Conservation (phyloP, 306 rosid genomes). For the Dryas drummondii region DNA sequence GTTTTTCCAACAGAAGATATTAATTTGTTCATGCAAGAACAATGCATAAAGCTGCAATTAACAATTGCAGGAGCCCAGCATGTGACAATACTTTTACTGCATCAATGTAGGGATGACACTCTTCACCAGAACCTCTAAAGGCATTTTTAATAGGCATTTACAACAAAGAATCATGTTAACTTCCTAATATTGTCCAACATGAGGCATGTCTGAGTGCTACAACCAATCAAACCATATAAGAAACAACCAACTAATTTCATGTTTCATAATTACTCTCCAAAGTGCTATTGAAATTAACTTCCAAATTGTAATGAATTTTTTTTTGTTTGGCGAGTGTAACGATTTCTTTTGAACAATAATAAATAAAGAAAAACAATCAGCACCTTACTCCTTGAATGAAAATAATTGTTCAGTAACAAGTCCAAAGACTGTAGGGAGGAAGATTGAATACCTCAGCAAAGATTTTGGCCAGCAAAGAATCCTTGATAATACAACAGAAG, state of each 20-base stretch:
- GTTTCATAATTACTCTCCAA: not conserved
- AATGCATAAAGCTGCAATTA: not conserved
- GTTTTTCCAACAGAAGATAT: not conserved
- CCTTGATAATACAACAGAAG: constrained; percentile 65
- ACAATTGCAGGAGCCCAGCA: not conserved
- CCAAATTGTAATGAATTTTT: not conserved
- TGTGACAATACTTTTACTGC: not conserved
- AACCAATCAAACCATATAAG: not conserved
- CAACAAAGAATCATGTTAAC: not conserved
- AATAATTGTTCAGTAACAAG: not conserved
- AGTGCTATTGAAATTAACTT: not conserved
- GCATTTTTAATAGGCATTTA: not conserved
- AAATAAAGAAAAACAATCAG: not conserved
- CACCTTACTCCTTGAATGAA: not conserved
- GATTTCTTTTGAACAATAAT: no score
- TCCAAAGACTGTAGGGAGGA: constrained; percentile 7
- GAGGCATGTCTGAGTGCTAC: not conserved
- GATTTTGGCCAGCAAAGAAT: constrained; percentile 83
- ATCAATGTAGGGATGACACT: not conserved
- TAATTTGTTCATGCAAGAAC: not conserved
- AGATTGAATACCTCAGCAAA: constrained; percentile 54
- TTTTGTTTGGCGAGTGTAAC: no score
- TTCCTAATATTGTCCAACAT: not conserved
- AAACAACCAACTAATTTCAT: not conserved
- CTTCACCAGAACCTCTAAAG: not conserved